phyloP scores from a whole-genome alignment of 768 basidiomycete genomes.

The Psilocybe subaeruginosa region DNA sequence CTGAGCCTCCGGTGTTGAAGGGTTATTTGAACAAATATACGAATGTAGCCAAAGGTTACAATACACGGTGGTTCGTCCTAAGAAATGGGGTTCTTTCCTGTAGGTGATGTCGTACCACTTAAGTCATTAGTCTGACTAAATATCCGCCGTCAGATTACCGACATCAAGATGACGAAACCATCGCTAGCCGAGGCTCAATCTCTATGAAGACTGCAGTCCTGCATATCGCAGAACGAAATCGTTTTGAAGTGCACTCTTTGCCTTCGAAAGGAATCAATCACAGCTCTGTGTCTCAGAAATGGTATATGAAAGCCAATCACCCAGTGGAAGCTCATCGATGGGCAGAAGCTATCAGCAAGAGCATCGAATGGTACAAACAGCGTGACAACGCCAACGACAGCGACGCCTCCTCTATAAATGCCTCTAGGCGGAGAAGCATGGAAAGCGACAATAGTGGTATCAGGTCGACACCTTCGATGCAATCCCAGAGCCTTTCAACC shows the following conservation, averaged over 20 bases:
- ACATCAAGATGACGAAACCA: slow-evolving; percentile 86
- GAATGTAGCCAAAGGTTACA: slow-evolving; percentile 90
- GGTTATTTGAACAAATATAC: slow-evolving; percentile 92
- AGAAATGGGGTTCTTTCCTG: slow-evolving; percentile 86
- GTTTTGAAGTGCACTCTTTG: slow-evolving; percentile 81
- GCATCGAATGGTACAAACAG: slow-evolving; percentile 69
- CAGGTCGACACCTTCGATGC: slow-evolving; percentile 26
- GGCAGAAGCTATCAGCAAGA: slow-evolving; percentile 74
- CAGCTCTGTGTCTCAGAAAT: slow-evolving; percentile 57
- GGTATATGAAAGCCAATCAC: slow-evolving; percentile 86
- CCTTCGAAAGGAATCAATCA: slow-evolving; percentile 50
- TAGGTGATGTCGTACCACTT: slow-evolving; percentile 38
- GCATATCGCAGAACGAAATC: slow-evolving; percentile 62
- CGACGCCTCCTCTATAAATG: slow-evolving; percentile 23
- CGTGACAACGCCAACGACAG: slow-evolving; percentile 27
- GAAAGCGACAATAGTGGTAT: slow-evolving; percentile 45
- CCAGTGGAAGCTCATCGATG: slow-evolving; percentile 90
- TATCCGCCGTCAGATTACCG: slow-evolving; percentile 63
- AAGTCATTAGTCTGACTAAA: slow-evolving; percentile 16
- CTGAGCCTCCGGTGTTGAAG: slow-evolving; percentile 63
- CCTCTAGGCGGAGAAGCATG: slow-evolving; percentile 19
- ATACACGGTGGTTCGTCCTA: slow-evolving; percentile 90
- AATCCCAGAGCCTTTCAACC: slow-evolving; percentile 24
- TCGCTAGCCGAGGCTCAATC: slow-evolving; percentile 86
- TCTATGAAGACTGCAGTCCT: slow-evolving; percentile 80